Conservation (phyloP, 2,329 filamentous ascomycete genomes). For the Colletotrichum sp. region DNA sequence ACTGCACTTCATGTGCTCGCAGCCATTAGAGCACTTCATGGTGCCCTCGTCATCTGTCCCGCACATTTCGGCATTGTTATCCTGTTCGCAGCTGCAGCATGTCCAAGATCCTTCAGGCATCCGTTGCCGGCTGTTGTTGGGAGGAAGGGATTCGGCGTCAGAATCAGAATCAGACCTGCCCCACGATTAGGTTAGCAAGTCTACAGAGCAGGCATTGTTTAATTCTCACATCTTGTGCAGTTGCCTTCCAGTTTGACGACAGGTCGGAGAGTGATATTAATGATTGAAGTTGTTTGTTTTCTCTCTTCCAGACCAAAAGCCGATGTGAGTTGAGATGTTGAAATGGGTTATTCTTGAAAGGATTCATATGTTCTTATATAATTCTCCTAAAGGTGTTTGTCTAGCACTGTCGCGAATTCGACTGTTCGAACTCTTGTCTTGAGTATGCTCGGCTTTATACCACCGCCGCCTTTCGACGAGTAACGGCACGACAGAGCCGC, state of each 20-base stretch:
- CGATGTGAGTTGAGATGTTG: not conserved
- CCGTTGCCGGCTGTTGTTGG: not conserved
- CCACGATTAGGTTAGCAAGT: not conserved
- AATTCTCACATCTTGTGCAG: not conserved
- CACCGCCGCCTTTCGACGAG: not conserved
- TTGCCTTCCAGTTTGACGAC: not conserved
- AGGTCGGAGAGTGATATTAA: not conserved
- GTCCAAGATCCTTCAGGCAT: constrained; percentile 3
- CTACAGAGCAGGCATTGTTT: not conserved
- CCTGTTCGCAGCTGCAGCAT: not conserved
- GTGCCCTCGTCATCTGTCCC: not conserved
- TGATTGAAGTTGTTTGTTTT: not conserved
- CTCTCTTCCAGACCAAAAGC: not conserved
- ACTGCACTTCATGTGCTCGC: not conserved
- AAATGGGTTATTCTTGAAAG: not conserved
- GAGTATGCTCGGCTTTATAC: not conserved
- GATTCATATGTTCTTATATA: not conserved
- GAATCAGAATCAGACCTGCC: not conserved
- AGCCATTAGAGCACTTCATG: not conserved
- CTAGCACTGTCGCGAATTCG: not conserved
- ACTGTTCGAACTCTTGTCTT: not conserved
- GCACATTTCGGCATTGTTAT: not conserved
- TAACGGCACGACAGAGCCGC: not conserved
- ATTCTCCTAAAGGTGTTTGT: not conserved
- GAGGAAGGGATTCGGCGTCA: not conserved